Evolutionary conservation across 2,329 filamentous ascomycete genomes (phyloP).

Genomic region (Didymella pinodella): DNA sequence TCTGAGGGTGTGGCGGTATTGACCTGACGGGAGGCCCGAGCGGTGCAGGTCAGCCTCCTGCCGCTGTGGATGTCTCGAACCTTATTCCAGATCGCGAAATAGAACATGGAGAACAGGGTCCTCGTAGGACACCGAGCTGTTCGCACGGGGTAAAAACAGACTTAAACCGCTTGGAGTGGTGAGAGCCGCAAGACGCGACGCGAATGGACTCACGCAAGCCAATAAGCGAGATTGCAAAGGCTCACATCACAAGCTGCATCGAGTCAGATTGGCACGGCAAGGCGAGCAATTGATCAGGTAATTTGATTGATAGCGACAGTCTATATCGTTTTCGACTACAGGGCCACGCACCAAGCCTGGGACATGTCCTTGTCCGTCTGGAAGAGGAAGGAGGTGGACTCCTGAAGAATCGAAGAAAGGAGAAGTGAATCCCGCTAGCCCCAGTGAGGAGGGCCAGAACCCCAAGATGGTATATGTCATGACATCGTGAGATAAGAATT

Average conservation of each 20-base stretch:
- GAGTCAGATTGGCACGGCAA: conserved; percentile 13
- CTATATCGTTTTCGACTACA: conserved; percentile 22
- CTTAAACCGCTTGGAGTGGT: background rate
- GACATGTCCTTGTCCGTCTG: conserved; percentile 17
- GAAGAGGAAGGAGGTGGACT: conserved; percentile 18
- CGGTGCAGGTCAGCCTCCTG: conserved; percentile 13
- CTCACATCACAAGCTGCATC: conserved; percentile 12
- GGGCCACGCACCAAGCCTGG: conserved; percentile 20
- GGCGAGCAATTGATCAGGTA: conserved; percentile 5
- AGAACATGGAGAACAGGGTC: conserved; percentile 17
- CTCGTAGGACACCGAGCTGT: conserved; percentile 9
- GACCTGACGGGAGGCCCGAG: conserved; percentile 13
- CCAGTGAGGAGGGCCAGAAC: conserved; percentile 23
- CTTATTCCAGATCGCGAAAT: conserved; percentile 11
- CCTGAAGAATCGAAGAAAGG: conserved; percentile 26
- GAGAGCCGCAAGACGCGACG: conserved; percentile 10
- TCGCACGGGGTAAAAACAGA: conserved; percentile 8
- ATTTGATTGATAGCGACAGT: conserved; percentile 24
- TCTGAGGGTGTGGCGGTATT: conserved; percentile 13
- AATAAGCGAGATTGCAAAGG: conserved; percentile 21
- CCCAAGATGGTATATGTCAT: conserved; percentile 43
- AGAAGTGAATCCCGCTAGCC: conserved; percentile 35
- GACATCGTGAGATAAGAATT: conserved; percentile 44
- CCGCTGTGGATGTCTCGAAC: conserved; percentile 12
- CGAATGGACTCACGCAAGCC: conserved; percentile 6